phyloP scores from a whole-genome alignment of 352 stramenopile genomes.

The Globisporangium parvum region DNA sequence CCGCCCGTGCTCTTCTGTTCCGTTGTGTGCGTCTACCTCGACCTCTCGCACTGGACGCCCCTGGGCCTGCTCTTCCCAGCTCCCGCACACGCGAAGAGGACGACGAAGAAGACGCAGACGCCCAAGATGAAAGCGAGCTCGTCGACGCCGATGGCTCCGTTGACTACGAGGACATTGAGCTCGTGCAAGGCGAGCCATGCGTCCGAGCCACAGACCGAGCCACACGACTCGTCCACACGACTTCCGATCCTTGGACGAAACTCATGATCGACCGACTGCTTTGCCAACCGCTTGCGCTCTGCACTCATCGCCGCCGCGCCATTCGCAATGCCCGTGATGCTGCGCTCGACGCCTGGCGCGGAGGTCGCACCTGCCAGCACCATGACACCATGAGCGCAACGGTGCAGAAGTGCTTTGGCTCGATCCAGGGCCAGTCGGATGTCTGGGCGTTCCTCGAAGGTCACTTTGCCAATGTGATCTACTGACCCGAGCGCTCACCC shows the following conservation, averaged over 20 bases:
- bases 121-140: not conserved
- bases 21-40: conserved; percentile 15
- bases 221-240: not conserved
- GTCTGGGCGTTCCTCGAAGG: conserved; percentile 62
- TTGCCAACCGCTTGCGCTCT: conserved; percentile 42
- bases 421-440: conserved; percentile 51
- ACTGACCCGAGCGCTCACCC: conserved; percentile 16
- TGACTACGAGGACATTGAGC: not conserved
- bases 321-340: conserved; percentile 26
- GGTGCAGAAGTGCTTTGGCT: conserved; percentile 35
- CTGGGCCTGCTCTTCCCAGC: not conserved
- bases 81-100: too few species aligned
- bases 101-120: not conserved
- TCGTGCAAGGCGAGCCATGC: not conserved
- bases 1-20: conserved; percentile 15
- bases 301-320: conserved; percentile 40
- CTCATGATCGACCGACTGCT: too few species aligned
- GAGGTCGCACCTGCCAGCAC: conserved; percentile 1
- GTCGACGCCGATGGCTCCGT: not conserved
- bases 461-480: conserved; percentile 51
- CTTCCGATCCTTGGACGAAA: too few species aligned
- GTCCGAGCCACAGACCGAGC: not conserved
- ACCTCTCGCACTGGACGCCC: conserved; percentile 21
- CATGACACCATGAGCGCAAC: conserved; percentile 6
- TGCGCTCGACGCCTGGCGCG: conserved; percentile 11